Base-by-base conservation (phyloP, 371 early-diverging fungal genomes). In the Capillidium heterosporum region DNA sequence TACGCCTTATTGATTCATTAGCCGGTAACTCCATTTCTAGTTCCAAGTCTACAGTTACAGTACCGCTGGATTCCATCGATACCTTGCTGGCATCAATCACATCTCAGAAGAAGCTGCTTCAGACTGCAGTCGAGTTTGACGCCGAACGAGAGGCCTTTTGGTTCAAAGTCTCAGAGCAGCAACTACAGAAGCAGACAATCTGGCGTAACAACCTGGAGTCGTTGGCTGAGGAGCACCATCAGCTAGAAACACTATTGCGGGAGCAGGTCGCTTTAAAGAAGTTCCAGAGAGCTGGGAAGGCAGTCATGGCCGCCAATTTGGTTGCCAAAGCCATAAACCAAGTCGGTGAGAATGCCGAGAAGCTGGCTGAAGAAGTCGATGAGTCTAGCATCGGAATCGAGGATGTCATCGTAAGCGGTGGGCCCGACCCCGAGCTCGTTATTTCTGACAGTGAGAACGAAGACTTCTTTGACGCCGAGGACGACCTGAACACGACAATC, bases 381-480 rank as follows among this genome's bases (percentile, higher is more conserved):
- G n/a, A 11, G 13, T 4, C 21, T 26, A 17, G 17, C 17, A 24
- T 27, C 19, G 52, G 21, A 35, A 21, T 19, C 2, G 35, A 32
- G 21, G 32, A 52, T 8, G 29, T 21, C 17, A 35, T 8, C 32
- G 35, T 11, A 21, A 19, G n/a, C 11, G 32, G 35, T n/a, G 35
- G 19, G 8, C 35, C 35, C 13, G 35, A 35, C 13, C 35, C 35
- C 35, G 56, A 56, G 19, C 15, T 56, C n/a, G 56, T 19, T 4
- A 42, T 40, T 24, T 32, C 23, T 28, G 56, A 56, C 13, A 73
- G 72, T 3, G 75, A 74, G 7, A 35, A 35, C 35, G 75, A 73
- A 35, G 78, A 79, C 48, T 85, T 85, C 64, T 80, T 72, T 11
- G 85, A 85, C 61, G 79, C 81, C 0, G 71, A 71, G 24, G 71